These are phyloP conservation scores for Populus simonii DNA, from an alignment of 345 rosid genomes.

Conservation along the genomic window DNA sequence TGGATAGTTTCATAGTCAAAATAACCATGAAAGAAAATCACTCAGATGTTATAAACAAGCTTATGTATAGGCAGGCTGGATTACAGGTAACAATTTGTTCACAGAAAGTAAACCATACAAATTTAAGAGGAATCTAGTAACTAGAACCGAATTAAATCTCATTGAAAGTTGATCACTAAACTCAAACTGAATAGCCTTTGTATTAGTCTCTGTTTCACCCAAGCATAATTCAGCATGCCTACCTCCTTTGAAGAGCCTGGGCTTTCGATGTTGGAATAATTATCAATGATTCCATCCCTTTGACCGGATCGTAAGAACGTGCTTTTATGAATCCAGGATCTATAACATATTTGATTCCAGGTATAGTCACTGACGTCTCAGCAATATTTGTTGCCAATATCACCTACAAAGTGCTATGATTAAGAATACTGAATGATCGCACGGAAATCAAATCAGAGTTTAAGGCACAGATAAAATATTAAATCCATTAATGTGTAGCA, in stretches of 20 bases:
- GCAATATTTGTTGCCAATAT: conserved; percentile 95
- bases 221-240: conserved; percentile 11
- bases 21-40: neutral
- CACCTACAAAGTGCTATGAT: conserved; percentile 42
- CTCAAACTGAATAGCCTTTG: conserved; percentile 9
- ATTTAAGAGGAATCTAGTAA: neutral
- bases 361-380: conserved; percentile 91
- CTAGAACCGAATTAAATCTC: neutral
- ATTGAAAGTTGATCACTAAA: neutral
- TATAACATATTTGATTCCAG: conserved; percentile 88
- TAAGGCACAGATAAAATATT: neutral
- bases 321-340: conserved; percentile 94
- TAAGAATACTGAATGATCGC: conserved; percentile 6
- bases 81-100: neutral
- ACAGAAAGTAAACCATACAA: neutral
- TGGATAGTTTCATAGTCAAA: neutral
- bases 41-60: neutral
- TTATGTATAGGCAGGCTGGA: neutral
- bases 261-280: conserved; percentile 83
- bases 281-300: conserved; percentile 81
- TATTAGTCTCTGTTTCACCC: neutral
- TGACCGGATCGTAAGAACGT: conserved; percentile 71
- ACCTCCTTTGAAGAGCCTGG: conserved; percentile 91
- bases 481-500: neutral
- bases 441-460: neutral